Conservation (phyloP, 108 stramenopile species). For the Cyclotella atomus region DNA sequence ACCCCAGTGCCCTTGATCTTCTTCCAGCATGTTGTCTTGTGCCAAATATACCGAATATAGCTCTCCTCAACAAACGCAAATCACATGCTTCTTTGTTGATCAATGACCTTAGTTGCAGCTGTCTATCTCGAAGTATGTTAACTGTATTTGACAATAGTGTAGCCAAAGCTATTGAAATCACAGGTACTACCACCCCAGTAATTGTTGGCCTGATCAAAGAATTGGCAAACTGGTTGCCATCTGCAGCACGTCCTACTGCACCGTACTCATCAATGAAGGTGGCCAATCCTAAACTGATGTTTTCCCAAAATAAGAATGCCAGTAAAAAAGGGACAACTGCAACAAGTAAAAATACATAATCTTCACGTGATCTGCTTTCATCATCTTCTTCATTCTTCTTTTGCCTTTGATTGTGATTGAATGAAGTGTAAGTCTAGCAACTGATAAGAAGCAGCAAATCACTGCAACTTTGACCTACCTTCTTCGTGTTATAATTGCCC, state of each 20-base stretch:
- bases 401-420: not conserved
- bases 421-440: not conserved
- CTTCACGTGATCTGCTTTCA: slow-evolving; percentile 28
- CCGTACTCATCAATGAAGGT: slow-evolving; percentile 17
- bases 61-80: slow-evolving; percentile 36
- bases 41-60: slow-evolving; percentile 46
- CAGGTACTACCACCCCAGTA: slow-evolving; percentile 44
- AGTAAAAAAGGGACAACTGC: slow-evolving; percentile 21
- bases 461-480: not conserved
- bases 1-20: slow-evolving; percentile 23
- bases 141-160: slow-evolving; percentile 44
- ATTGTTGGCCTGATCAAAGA: slow-evolving; percentile 34
- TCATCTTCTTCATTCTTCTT: slow-evolving; percentile 15
- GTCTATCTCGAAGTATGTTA: slow-evolving; percentile 39
- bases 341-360: slow-evolving; percentile 28
- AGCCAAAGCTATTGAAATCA: slow-evolving; percentile 42
- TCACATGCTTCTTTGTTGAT: slow-evolving; percentile 50
- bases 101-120: slow-evolving; percentile 33
- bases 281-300: slow-evolving; percentile 24
- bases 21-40: slow-evolving; percentile 44
- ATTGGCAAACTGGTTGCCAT: slow-evolving; percentile 24
- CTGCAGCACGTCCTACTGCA: not conserved
- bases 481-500: slow-evolving; percentile 3
- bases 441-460: not conserved
- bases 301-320: slow-evolving; percentile 23